phyloP scores from a whole-genome alignment of 192 early-diverging fungal species.

The Gryganskiella cystojenkinii region DNA sequence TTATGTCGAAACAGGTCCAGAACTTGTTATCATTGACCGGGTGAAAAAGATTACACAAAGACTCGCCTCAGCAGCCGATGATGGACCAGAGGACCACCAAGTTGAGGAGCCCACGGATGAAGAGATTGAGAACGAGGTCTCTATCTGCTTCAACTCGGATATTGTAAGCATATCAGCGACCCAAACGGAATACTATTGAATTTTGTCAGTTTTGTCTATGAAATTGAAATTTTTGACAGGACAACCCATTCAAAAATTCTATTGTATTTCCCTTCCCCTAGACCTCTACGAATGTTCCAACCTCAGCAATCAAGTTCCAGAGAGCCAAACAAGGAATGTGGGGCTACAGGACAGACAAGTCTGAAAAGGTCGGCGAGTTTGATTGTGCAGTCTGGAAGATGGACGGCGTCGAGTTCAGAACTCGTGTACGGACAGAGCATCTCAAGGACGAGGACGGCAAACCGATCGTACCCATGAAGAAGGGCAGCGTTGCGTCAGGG shows the following conservation, averaged over 20 bases:
- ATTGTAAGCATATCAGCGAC: constrained; percentile 15
- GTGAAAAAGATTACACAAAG: constrained; percentile 51
- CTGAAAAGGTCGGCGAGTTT: constrained; percentile 47
- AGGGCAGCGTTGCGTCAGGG: neutral
- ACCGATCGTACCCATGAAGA: constrained; percentile 7
- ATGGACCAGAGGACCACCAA: constrained; percentile 14
- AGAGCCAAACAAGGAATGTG: constrained; percentile 44
- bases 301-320: constrained; percentile 49
- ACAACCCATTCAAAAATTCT: neutral
- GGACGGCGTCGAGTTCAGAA: constrained; percentile 49
- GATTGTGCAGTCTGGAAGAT: constrained; percentile 54
- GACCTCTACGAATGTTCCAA: constrained; percentile 47
- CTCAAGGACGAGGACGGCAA: constrained; percentile 40
- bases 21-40: constrained; percentile 37
- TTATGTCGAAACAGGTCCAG: too few species aligned
- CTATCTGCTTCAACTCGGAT: constrained; percentile 38
- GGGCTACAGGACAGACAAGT: constrained; percentile 42
- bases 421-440: constrained; percentile 47
- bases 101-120: constrained; percentile 25
- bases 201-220: neutral
- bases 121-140: constrained; percentile 44
- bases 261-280: neutral
- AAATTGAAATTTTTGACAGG: neutral
- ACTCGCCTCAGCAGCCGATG: constrained; percentile 29
- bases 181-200: neutral